Conservation (phyloP, 2,329 filamentous ascomycete species). For the Neonectria sp. region DNA sequence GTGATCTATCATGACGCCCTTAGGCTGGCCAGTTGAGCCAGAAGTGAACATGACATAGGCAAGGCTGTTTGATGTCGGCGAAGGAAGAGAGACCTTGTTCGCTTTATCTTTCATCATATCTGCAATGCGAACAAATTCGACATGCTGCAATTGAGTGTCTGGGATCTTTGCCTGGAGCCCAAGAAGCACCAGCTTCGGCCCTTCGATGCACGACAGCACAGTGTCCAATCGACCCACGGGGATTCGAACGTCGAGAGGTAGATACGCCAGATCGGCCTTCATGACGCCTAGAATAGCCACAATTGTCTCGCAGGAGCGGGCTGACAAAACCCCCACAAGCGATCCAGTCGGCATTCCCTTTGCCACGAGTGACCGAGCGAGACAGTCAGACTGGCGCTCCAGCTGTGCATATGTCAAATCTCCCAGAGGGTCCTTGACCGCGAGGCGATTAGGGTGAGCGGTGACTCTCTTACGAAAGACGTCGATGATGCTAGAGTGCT, state of each 20-base stretch:
- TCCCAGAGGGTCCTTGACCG: slow-evolving; percentile 34
- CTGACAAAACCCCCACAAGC: slow-evolving; percentile 38
- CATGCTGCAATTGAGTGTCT: background rate
- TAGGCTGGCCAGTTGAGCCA: slow-evolving; percentile 43
- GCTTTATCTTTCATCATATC: slow-evolving; percentile 14
- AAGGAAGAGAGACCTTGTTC: background rate
- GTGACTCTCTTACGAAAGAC: slow-evolving; percentile 39
- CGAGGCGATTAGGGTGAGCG: slow-evolving; percentile 24
- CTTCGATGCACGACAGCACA: slow-evolving; percentile 33
- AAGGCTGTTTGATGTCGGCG: slow-evolving; percentile 23
- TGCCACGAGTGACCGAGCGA: slow-evolving; percentile 36
- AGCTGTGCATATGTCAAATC: slow-evolving; percentile 40
- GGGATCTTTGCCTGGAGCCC: slow-evolving; percentile 22
- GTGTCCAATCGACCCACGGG: slow-evolving; percentile 37
- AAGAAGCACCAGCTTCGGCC: slow-evolving; percentile 33
- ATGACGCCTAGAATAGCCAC: slow-evolving; percentile 45
- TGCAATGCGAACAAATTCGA: slow-evolving; percentile 30
- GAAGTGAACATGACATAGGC: slow-evolving; percentile 45
- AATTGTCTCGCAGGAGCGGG: slow-evolving; percentile 40
- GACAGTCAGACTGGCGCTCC: slow-evolving; percentile 30
- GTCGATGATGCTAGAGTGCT: slow-evolving; percentile 41
- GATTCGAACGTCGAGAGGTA: slow-evolving; percentile 37
- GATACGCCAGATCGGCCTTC: slow-evolving; percentile 31
- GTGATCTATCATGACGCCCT: slow-evolving; percentile 38
- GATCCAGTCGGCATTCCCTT: slow-evolving; percentile 29